A percentile compares a stretch with the other conserved stretches of the same genome.
These are phyloP conservation scores for Delphinella strobiligena DNA, from an alignment of 2,329 filamentous ascomycete genomes.

Conservation along the genomic window DNA sequence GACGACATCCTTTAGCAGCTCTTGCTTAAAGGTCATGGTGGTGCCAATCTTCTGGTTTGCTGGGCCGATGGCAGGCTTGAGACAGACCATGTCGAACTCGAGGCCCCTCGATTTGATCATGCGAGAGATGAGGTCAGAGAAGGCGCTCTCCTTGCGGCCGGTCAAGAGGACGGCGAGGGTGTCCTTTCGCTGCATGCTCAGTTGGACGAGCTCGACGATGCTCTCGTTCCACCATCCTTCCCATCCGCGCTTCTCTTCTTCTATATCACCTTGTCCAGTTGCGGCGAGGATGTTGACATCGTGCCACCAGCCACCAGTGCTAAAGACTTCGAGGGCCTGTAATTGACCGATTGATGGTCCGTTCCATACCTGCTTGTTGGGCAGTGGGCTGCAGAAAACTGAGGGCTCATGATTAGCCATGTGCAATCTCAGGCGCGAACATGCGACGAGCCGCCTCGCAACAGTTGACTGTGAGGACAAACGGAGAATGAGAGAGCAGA, in stretches of 20 bases:
- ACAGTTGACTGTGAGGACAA: neutral
- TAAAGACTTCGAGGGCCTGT: slow-evolving; percentile 61
- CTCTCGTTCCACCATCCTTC: slow-evolving; percentile 94
- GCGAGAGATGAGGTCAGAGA: slow-evolving; percentile 65
- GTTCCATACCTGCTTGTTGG: slow-evolving; percentile 82
- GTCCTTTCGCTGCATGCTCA: slow-evolving; percentile 76
- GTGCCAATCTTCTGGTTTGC: slow-evolving; percentile 63
- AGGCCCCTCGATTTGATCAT: slow-evolving; percentile 69
- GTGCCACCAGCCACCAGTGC: slow-evolving; percentile 94
- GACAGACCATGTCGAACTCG: slow-evolving; percentile 74
- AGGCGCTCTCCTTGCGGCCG: slow-evolving; percentile 66
- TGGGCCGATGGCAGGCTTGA: slow-evolving; percentile 78
- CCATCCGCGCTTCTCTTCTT: slow-evolving; percentile 77
- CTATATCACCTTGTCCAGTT: slow-evolving; percentile 70
- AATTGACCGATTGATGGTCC: slow-evolving; percentile 64
- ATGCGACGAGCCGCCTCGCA: no score
- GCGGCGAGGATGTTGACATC: slow-evolving; percentile 74
- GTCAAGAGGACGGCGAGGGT: slow-evolving; percentile 78
- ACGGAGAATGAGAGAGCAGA: neutral
- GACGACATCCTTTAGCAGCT: slow-evolving; percentile 67
- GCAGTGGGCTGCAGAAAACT: slow-evolving; percentile 87
- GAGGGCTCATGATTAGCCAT: no score
- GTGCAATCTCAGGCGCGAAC: no score
- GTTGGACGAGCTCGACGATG: slow-evolving; percentile 62
- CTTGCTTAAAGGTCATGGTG: slow-evolving; percentile 89